A percentile compares a stretch with the other conserved stretches of the same genome.
These are phyloP conservation scores for Russula virescens DNA, from an alignment of 768 basidiomycete species.

Conservation along the genomic window DNA sequence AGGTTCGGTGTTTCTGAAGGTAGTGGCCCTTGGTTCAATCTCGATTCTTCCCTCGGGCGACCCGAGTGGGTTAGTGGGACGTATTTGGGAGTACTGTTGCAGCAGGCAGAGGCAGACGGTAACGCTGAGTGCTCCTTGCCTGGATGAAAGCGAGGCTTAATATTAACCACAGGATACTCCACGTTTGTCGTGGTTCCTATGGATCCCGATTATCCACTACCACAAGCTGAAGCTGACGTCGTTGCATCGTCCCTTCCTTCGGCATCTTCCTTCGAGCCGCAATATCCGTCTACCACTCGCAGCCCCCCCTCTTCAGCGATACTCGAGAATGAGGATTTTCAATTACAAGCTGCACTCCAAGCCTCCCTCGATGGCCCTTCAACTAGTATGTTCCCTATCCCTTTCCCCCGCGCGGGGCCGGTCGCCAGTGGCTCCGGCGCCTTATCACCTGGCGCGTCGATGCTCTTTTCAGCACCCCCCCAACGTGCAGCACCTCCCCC, in stretches of 20 bases:
- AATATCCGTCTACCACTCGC: constrained; percentile 16
- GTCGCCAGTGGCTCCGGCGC: neutral
- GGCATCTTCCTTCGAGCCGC: constrained; percentile 34
- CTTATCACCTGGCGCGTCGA: neutral
- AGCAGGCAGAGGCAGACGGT: constrained; percentile 86
- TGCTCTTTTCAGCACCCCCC: constrained; percentile 20
- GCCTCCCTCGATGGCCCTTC: constrained; percentile 53
- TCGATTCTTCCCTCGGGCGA: constrained; percentile 63
- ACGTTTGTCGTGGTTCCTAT: constrained; percentile 69
- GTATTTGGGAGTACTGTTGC: constrained; percentile 80
- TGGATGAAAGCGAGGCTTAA: neutral
- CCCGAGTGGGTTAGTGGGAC: constrained; percentile 83
- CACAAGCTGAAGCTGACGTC: constrained; percentile 66
- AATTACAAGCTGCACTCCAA: constrained; percentile 81
- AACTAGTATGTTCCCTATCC: neutral
- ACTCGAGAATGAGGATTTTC: constrained; percentile 80
- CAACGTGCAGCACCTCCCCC: constrained; percentile 29
- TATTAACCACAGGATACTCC: constrained; percentile 57
- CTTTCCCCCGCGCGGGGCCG: neutral
- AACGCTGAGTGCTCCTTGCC: constrained; percentile 18
- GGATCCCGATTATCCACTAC: constrained; percentile 52
- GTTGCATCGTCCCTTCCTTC: constrained; percentile 60
- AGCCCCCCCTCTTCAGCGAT: constrained; percentile 25
- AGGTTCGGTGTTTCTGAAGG: constrained; percentile 61
- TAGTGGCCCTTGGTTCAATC: constrained; percentile 79